phyloP scores from a whole-genome alignment of 1,139 yeast genomes.

The Sugiyamaella japonica region DNA sequence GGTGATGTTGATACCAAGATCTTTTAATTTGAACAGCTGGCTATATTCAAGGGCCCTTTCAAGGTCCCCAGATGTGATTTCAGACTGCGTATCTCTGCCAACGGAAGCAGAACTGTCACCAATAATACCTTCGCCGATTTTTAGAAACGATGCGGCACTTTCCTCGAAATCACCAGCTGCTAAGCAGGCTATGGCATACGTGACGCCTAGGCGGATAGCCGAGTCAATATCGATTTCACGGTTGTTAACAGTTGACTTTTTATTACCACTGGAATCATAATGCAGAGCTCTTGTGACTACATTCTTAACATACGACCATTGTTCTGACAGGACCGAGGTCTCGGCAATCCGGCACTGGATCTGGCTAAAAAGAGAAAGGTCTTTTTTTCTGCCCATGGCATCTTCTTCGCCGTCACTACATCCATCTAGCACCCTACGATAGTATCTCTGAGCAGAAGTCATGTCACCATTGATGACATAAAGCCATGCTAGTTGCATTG shows the following conservation, averaged over 20 bases:
- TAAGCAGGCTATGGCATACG: constrained; percentile 19
- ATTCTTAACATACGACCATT: constrained; percentile 18
- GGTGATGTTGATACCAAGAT: constrained; percentile 29
- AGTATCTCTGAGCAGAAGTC: constrained; percentile 18
- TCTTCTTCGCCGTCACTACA: constrained; percentile 3
- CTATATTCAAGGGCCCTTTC: neutral
- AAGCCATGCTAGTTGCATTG: constrained; percentile 14
- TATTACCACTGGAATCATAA: constrained; percentile 1
- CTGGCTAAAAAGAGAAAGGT: neutral
- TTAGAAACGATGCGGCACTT: constrained; percentile 17
- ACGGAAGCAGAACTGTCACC: neutral
- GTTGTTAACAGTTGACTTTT: neutral
- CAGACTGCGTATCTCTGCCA: neutral
- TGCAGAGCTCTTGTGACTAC: constrained; percentile 4
- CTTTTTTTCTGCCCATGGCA: neutral
- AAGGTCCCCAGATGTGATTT: neutral
- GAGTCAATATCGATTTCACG: neutral
- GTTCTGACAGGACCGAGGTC: constrained; percentile 8
- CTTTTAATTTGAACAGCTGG: constrained; percentile 15
- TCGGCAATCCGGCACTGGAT: constrained; percentile 9
- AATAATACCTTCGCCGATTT: constrained; percentile 2
- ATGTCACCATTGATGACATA: constrained; percentile 16
- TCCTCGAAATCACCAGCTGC: constrained; percentile 17
- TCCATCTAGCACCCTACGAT: constrained; percentile 10
- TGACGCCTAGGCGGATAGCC: neutral